Evolutionary conservation across 495 filamentous ascomycete species (phyloP).

Genomic region (Glutinoglossum americanum): DNA sequence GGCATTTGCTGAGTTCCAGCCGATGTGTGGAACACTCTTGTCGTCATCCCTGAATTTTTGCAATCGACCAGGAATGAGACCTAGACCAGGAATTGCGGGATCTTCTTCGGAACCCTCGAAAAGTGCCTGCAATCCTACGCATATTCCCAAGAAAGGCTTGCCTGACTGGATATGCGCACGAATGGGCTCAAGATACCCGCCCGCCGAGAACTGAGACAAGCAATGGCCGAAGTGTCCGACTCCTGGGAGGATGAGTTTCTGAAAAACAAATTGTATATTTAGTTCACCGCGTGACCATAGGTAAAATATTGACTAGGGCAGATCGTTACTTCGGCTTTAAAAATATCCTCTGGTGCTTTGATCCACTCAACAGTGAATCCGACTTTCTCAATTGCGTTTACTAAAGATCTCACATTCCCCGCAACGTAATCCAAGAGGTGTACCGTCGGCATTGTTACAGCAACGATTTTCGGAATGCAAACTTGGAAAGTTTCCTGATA

Average conservation of each 20-base stretch:
- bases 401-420: conserved; percentile 83
- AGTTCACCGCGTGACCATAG: conserved; percentile 4
- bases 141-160: conserved; percentile 96
- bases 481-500: too few relatives aligned
- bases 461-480: background rate
- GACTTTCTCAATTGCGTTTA: conserved; percentile 88
- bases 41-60: conserved; percentile 50
- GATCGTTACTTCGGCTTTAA: conserved; percentile 60
- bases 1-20: conserved; percentile 76
- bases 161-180: conserved; percentile 58
- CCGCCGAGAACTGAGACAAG: conserved; percentile 53
- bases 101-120: conserved; percentile 73
- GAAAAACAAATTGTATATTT: conserved; percentile 6
- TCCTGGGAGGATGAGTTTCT: conserved; percentile 84
- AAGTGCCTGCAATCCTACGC: conserved; percentile 79
- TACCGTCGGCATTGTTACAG: conserved; percentile 54
- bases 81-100: conserved; percentile 43
- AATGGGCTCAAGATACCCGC: conserved; percentile 65
- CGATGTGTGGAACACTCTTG: conserved; percentile 92
- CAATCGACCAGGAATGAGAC: conserved; percentile 47
- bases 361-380: conserved; percentile 92
- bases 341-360: conserved; percentile 58
- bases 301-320: too few relatives aligned
- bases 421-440: conserved; percentile 74
- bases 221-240: conserved; percentile 97